Evolutionary conservation across 2,329 filamentous ascomycete genomes (phyloP).

Genomic region (Drechslerella dactyloides): DNA sequence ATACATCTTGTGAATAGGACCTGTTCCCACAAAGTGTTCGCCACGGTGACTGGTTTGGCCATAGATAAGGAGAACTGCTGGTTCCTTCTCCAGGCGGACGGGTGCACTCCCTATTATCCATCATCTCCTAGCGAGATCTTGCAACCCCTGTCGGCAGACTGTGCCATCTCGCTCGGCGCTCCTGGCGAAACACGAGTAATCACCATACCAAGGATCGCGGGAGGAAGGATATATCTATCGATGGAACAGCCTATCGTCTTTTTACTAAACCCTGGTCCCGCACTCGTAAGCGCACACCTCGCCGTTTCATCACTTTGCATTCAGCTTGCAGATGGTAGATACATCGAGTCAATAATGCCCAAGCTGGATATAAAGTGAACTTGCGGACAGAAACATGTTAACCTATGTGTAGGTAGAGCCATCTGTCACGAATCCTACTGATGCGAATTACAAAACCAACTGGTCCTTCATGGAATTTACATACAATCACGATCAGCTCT

Average conservation of each 20-base stretch:
- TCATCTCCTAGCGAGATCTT: slow-evolving; percentile 64
- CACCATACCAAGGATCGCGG: slow-evolving; percentile 72
- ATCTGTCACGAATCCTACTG: slow-evolving; percentile 70
- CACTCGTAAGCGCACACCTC: slow-evolving; percentile 60
- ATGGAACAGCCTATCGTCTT: slow-evolving; percentile 69
- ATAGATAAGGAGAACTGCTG: slow-evolving; percentile 67
- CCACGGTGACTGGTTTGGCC: slow-evolving; percentile 73
- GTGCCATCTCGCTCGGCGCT: slow-evolving; percentile 69
- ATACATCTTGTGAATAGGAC: slow-evolving; percentile 72
- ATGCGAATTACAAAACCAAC: slow-evolving; percentile 67
- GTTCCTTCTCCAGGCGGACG: slow-evolving; percentile 71
- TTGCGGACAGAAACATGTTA: too few species aligned
- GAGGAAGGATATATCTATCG: slow-evolving; percentile 75
- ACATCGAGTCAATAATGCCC: too few species aligned
- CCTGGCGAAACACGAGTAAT: slow-evolving; percentile 67
- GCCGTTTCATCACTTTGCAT: background rate
- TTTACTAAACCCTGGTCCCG: slow-evolving; percentile 73
- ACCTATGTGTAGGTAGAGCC: slow-evolving; percentile 65
- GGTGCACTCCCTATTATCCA: slow-evolving; percentile 70
- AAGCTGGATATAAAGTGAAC: too few species aligned
- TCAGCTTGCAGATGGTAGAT: too few species aligned
- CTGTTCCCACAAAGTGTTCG: slow-evolving; percentile 67
- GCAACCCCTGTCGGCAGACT: slow-evolving; percentile 65
- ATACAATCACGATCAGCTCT: slow-evolving; percentile 68
- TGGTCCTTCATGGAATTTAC: slow-evolving; percentile 76